These are phyloP conservation scores for Ceratocystis alfenasii DNA, from an alignment of 2,329 filamentous ascomycete genomes.

Conservation along the genomic window DNA sequence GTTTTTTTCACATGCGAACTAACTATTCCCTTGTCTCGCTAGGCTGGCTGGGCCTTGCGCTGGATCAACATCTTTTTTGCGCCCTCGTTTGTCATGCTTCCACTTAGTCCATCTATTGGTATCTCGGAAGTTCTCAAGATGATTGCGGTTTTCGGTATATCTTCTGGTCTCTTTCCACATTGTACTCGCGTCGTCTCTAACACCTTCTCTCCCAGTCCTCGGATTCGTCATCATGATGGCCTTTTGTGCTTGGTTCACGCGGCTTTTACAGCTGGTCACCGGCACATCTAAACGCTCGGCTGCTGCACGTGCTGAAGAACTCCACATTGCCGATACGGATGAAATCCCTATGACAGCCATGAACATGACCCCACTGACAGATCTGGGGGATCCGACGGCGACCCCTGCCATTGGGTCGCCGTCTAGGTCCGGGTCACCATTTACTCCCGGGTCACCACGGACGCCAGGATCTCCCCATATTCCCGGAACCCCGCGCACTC, in stretches of 20 bases:
- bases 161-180: neutral
- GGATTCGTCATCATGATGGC: constrained; percentile 44
- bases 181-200: neutral
- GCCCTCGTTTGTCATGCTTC: constrained; percentile 47
- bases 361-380: constrained; percentile 24
- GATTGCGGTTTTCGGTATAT: constrained; percentile 45
- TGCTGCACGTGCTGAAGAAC: constrained; percentile 41
- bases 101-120: constrained; percentile 43
- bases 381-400: neutral
- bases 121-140: constrained; percentile 46
- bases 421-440: neutral
- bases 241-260: constrained; percentile 42
- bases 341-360: constrained; percentile 36
- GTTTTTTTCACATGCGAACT: neutral
- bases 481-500: neutral
- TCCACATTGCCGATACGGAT: constrained; percentile 30
- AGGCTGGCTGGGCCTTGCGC: constrained; percentile 46
- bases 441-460: neutral
- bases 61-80: constrained; percentile 50
- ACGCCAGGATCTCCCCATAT: neutral
- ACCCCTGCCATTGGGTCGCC: neutral
- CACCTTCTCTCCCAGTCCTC: constrained; percentile 33
- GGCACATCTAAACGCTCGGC: constrained; percentile 42
- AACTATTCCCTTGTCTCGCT: neutral
- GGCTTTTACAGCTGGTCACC: constrained; percentile 40